Evolutionary conservation across 2,329 filamentous ascomycete genomes (phyloP).

Genomic region (Kalmusia sp.): DNA sequence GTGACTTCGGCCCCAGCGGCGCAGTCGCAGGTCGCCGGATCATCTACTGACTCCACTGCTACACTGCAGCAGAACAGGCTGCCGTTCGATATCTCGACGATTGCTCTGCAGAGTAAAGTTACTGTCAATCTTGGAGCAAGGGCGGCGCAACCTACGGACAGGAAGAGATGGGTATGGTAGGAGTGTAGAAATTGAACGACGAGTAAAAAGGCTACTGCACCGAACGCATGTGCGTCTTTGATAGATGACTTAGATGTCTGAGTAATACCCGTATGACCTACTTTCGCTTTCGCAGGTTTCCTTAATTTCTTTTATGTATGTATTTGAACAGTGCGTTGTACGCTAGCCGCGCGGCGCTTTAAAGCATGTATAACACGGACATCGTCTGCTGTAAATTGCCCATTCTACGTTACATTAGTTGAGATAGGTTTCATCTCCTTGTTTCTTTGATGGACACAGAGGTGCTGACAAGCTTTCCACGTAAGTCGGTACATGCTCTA

Average conservation of each 20-base stretch:
- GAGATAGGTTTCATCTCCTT: too few species aligned
- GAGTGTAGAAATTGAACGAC: not conserved
- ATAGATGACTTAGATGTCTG: constrained; percentile 2
- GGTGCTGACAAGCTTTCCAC: not conserved
- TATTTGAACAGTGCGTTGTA: not conserved
- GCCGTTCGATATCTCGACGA: constrained; percentile 45
- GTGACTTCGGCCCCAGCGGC: constrained; percentile 17
- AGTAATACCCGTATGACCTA: constrained; percentile 3
- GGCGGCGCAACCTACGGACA: constrained; percentile 27
- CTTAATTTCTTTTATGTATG: not conserved
- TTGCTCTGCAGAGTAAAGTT: constrained; percentile 41
- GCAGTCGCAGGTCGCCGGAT: constrained; percentile 32
- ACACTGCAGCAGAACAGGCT: constrained; percentile 24
- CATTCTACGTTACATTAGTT: too few species aligned
- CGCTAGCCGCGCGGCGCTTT: not conserved
- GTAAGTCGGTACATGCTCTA: not conserved
- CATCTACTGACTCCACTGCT: constrained; percentile 2
- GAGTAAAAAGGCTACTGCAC: not conserved
- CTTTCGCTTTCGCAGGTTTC: not conserved
- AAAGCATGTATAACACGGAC: too few species aligned
- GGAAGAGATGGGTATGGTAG: constrained; percentile 16
- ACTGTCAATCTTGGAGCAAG: constrained; percentile 43
- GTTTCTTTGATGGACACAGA: too few species aligned
- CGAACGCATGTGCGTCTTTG: not conserved
- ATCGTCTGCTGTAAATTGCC: too few species aligned